These are phyloP conservation scores for Teunomyces pallodes DNA, from an alignment of 805 yeast species.

Conservation along the genomic window DNA sequence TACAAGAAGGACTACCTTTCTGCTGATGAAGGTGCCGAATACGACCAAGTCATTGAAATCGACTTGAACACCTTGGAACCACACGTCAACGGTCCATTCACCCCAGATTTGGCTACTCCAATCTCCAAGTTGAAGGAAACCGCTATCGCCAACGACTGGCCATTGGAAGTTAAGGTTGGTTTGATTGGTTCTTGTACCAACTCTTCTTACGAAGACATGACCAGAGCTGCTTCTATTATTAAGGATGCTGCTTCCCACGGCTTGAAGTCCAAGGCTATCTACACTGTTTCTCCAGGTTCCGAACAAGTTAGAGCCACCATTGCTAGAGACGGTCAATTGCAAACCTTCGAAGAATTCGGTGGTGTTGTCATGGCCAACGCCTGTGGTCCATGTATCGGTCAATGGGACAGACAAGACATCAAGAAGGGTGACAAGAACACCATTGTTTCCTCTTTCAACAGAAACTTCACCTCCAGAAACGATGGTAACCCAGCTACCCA, in stretches of 20 bases:
- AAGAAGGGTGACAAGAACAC: slow-evolving; percentile 95
- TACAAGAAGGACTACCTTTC: slow-evolving; percentile 60
- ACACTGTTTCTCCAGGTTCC: slow-evolving; percentile 96
- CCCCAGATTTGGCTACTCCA: slow-evolving; percentile 96
- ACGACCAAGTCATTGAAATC: slow-evolving; percentile 90
- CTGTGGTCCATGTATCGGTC: slow-evolving; percentile 99
- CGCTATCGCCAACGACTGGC: slow-evolving; percentile 79
- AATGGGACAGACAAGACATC: slow-evolving; percentile 95
- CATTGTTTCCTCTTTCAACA: slow-evolving; percentile 94
- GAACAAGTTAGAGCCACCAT: slow-evolving; percentile 97
- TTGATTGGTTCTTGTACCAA: slow-evolving; percentile 97
- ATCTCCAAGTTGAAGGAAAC: slow-evolving; percentile 75
- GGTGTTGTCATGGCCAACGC: slow-evolving; percentile 95
- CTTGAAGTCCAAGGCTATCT: slow-evolving; percentile 80
- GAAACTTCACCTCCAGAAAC: slow-evolving; percentile 97
- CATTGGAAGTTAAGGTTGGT: slow-evolving; percentile 82
- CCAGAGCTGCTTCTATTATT: slow-evolving; percentile 89
- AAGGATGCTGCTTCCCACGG: slow-evolving; percentile 85
- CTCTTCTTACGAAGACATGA: slow-evolving; percentile 98
- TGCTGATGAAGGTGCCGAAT: slow-evolving; percentile 87
- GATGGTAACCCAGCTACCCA: slow-evolving; percentile 98
- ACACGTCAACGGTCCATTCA: slow-evolving; percentile 95
- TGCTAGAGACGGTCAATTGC: slow-evolving; percentile 88
- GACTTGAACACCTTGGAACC: slow-evolving; percentile 88
- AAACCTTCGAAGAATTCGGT: slow-evolving; percentile 79